Percentiles rank a stretch among this genome's conserved stretches.
phyloP scores from a whole-genome alignment of 2,329 filamentous ascomycete species.

The Cladorrhinum sp. region DNA sequence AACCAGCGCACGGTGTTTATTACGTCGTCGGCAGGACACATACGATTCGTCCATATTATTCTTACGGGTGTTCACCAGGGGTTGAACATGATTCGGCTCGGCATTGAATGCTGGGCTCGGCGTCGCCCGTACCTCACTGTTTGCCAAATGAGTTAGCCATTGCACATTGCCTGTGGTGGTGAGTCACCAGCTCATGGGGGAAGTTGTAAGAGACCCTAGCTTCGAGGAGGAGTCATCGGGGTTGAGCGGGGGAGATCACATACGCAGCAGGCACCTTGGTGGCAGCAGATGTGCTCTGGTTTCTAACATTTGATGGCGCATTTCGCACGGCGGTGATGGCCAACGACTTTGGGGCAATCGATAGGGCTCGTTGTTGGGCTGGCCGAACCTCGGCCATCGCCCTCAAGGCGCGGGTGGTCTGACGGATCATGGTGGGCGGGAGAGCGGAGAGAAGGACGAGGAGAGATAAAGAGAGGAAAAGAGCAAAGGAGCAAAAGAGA shows the following conservation, averaged over 20 bases:
- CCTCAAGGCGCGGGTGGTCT: conserved; percentile 47
- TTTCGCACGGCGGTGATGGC: conserved; percentile 40
- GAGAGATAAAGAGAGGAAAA: conserved; percentile 6
- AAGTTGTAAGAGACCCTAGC: background rate
- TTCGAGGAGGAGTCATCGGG: background rate
- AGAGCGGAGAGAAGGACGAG: conserved; percentile 5
- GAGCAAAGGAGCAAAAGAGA: background rate
- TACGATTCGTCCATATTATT: conserved; percentile 79
- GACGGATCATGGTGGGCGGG: conserved; percentile 46
- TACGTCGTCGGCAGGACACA: conserved; percentile 33
- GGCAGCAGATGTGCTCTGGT: conserved; percentile 50
- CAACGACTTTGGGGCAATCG: conserved; percentile 38
- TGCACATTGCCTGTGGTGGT: conserved; percentile 18
- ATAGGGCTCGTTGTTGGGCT: conserved; percentile 39
- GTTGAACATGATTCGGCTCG: conserved; percentile 60
- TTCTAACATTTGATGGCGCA: conserved; percentile 42
- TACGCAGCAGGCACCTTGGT: conserved; percentile 52
- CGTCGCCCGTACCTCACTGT: conserved; percentile 54
- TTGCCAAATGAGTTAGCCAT: conserved; percentile 25
- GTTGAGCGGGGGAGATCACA: conserved; percentile 32
- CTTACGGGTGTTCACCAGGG: conserved; percentile 58
- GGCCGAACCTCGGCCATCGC: conserved; percentile 39
- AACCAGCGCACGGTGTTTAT: background rate
- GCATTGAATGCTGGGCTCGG: conserved; percentile 63
- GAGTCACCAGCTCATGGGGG: conserved; percentile 25